Evolutionary conservation across 83 land plant genomes (phyloP).

Genomic region (Isoetes engelmannii): DNA sequence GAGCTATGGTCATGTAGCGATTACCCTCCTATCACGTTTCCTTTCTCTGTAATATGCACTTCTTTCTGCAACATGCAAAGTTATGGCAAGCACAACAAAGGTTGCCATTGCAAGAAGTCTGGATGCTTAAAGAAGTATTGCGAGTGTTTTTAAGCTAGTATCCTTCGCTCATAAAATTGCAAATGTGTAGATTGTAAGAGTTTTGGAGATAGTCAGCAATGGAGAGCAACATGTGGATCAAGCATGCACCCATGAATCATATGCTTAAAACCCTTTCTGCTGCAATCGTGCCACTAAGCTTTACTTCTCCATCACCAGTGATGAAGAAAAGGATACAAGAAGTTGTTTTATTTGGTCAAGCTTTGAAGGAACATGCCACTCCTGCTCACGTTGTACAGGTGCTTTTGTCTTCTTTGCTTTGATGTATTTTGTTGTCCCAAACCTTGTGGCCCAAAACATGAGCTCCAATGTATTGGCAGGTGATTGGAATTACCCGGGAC

Average conservation of each 20-base stretch:
- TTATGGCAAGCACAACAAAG: conserved; percentile 93
- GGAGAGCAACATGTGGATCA: conserved; percentile 79
- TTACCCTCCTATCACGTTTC: no score
- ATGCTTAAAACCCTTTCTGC: conserved; percentile 63
- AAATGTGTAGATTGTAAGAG: conserved; percentile 96
- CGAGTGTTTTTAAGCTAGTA: conserved; percentile 95
- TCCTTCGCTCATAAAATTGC: conserved; percentile 94
- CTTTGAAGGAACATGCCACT: conserved; percentile 42
- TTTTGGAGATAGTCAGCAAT: conserved; percentile 90
- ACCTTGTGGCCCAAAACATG: no score
- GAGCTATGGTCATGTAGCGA: no score
- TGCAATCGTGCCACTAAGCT: conserved; percentile 46
- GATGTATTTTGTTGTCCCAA: no score
- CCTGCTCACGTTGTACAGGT: no score
- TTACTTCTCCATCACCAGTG: conserved; percentile 48
- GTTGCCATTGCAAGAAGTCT: conserved; percentile 97
- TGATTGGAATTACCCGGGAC: no score
- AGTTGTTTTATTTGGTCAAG: conserved; percentile 44
- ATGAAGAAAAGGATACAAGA: conserved; percentile 64
- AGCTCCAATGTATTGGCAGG: no score
- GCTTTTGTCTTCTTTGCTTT: no score
- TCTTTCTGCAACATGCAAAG: no score
- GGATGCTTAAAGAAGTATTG: conserved; percentile 98
- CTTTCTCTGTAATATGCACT: no score
- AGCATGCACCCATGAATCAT: conserved; percentile 38